These are phyloP conservation scores for Eucalyptus sideroxylon DNA, from an alignment of 345 rosid species.

Conservation along the genomic window DNA sequence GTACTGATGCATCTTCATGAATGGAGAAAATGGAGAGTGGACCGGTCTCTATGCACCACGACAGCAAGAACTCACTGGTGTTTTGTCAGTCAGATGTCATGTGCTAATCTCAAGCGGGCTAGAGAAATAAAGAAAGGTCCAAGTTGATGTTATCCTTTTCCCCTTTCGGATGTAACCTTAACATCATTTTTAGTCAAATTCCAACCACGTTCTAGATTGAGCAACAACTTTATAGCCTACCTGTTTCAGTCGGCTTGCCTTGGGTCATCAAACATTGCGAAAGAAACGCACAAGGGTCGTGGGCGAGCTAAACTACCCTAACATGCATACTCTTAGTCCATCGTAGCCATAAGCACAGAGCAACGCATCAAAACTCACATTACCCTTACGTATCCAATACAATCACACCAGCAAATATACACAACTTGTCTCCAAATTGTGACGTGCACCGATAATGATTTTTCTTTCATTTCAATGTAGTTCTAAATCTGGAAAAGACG, in stretches of 20 bases:
- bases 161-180: not conserved
- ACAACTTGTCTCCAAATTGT: not conserved
- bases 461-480: not conserved
- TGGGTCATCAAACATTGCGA: not conserved
- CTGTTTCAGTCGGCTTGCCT: not conserved
- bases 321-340: not conserved
- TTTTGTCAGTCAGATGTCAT: not conserved
- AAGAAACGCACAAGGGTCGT: not conserved
- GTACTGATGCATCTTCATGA: not conserved
- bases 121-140: not conserved
- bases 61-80: not conserved
- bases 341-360: not conserved
- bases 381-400: not conserved
- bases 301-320: not conserved
- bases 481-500: not conserved
- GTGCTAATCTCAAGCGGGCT: not conserved
- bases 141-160: not conserved
- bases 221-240: not conserved
- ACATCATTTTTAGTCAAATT: not conserved
- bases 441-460: not conserved
- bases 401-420: not conserved
- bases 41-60: not conserved
- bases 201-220: not conserved
- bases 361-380: not conserved
- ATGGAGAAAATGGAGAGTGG: not conserved